These are phyloP conservation scores for Neofusicoccum cordaticola DNA, from an alignment of 2,329 filamentous ascomycete genomes.

Conservation along the genomic window DNA sequence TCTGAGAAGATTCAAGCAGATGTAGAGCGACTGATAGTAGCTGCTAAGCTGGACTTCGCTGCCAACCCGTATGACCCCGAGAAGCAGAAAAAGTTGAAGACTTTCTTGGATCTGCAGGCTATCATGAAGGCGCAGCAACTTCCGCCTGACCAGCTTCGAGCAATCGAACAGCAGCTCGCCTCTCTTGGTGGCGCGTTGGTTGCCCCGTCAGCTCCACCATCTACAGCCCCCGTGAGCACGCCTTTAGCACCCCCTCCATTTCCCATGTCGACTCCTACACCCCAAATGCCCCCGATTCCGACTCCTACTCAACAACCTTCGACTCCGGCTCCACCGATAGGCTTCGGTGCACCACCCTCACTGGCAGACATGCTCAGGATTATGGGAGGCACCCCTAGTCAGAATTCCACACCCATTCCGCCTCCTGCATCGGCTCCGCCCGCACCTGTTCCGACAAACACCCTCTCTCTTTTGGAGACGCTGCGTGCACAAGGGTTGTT, in stretches of 20 bases:
- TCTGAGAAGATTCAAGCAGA: constrained; percentile 75
- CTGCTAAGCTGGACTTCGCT: constrained; percentile 70
- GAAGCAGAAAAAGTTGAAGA: constrained; percentile 76
- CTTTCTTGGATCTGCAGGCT: constrained; percentile 79
- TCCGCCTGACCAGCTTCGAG: constrained; percentile 75
- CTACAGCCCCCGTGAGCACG: constrained; percentile 29
- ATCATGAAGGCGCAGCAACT: constrained; percentile 75
- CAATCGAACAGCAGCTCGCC: constrained; percentile 81
- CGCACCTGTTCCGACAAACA: background rate
- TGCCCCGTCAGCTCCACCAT: constrained; percentile 21
- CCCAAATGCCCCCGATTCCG: constrained; percentile 27
- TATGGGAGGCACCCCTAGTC: constrained; percentile 14
- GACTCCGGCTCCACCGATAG: constrained; percentile 29
- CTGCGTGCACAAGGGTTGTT: constrained; percentile 14
- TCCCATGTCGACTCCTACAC: constrained; percentile 24
- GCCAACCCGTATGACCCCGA: constrained; percentile 72
- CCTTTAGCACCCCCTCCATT: constrained; percentile 27
- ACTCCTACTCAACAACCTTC: constrained; percentile 16
- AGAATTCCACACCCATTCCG: constrained; percentile 7
- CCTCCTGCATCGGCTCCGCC: constrained; percentile 12
- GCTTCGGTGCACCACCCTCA: constrained; percentile 24
- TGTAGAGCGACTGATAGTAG: constrained; percentile 73
- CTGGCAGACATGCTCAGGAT: constrained; percentile 18
- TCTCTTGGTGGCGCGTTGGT: constrained; percentile 53
- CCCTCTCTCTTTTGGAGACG: constrained; percentile 8